A percentile compares a stretch with the other conserved stretches of the same genome.
phyloP scores from a whole-genome alignment of 768 basidiomycete species.

The Hysterangium stoloniferum region DNA sequence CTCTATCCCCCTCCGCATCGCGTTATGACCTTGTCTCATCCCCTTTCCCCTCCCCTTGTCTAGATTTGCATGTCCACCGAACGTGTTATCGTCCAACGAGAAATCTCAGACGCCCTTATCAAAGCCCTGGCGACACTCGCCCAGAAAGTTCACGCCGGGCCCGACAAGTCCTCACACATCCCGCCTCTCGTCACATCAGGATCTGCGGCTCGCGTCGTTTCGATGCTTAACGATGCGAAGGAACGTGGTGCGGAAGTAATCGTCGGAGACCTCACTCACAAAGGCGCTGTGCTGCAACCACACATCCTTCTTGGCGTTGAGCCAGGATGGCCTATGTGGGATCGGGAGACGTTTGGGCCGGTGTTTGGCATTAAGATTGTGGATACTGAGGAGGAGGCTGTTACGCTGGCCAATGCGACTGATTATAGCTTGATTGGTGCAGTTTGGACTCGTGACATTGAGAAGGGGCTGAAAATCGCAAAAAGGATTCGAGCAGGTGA shows the following conservation, averaged over 20 bases:
- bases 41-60: constrained; percentile 14
- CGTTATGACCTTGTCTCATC: background rate
- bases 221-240: constrained; percentile 37
- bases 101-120: constrained; percentile 30
- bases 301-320: constrained; percentile 41
- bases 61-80: constrained; percentile 55
- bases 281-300: constrained; percentile 39
- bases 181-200: constrained; percentile 35
- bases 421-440: constrained; percentile 45
- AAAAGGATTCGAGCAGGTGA: constrained; percentile 39
- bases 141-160: constrained; percentile 31
- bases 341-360: constrained; percentile 56
- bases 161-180: constrained; percentile 23
- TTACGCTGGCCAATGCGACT: constrained; percentile 46
- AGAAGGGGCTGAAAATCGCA: constrained; percentile 34
- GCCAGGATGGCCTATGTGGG: constrained; percentile 45
- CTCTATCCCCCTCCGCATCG: background rate
- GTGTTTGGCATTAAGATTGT: constrained; percentile 38
- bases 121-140: constrained; percentile 26
- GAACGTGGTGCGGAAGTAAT: constrained; percentile 36
- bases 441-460: constrained; percentile 45
- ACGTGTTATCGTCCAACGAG: constrained; percentile 46
- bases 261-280: constrained; percentile 33
- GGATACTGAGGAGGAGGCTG: constrained; percentile 44
- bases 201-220: constrained; percentile 39